Base-by-base conservation (phyloP, 441 rosid species). In the Viola pubescens region DNA sequence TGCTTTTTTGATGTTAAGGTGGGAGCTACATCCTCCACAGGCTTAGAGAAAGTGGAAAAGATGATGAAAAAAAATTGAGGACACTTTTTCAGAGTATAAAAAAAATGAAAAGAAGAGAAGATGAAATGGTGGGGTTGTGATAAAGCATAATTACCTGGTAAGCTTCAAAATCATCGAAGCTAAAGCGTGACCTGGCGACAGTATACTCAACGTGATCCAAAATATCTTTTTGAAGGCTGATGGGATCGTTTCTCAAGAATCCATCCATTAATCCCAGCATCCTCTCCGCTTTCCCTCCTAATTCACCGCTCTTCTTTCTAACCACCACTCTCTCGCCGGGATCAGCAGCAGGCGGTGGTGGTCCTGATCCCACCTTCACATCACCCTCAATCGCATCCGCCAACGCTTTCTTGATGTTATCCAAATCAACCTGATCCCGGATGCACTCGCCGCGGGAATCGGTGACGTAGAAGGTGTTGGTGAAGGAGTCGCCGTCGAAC, bases 91-190 rank as follows among this genome's bases (percentile, higher is more conserved):
- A 34, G 26, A 3, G 12, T 5, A 11, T 52, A 37, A 52, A 37
- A 26, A 34, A 8, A 52, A 10, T 19, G 11, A 11, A 37, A 9
- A 52, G 26, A 48, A 37, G 11, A 58, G 10, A 12, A 10, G 26
- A 19, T 45, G 10, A 10, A 19, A 1, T 7, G 4, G 40, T 7
- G 8, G 26, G 0, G 11, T 16, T 16, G 19, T 16, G 19, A 16
- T 41, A 37, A 13, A 9, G 10, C n/a, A 37, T 51, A 56, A 55
- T 56, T 45, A 74, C 84, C 78, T 77, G 84, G 57, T 80, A 80
- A 70, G 82, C 84, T 75, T 80, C 84, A 67, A 80, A 80, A 67
- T 80, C 82, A 64, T 80, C 84, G 37, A 80, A 77, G 63, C 67
- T 77, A 55, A 75, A 80, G 40, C 80, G 67, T 6, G 84, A 77